Evolutionary conservation across 169 alveolate genomes (phyloP), one percentile per base, ranked within the genome.

Genomic region (Plasmodium coatneyi): DNA sequence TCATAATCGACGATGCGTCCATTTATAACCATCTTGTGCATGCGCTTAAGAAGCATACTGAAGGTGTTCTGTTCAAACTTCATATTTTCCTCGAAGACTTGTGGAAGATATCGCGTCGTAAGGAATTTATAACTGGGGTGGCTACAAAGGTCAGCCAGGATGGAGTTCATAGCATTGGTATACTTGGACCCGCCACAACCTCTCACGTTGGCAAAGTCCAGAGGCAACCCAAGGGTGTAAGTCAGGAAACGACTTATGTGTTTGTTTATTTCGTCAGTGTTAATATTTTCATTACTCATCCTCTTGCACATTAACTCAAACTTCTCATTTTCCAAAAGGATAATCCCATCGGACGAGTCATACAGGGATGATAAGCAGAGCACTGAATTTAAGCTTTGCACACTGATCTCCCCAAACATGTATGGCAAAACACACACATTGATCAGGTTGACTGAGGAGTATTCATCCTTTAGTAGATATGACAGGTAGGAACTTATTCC

Each of bases 401-500:
- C 95, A 25, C 96, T 93, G 22, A 66, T 80, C 30, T 95, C 96
- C 14, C 96, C 96, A 84, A 92, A 87, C 71, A 78, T 84, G 28
- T 92, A 95, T 1, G 96, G 96, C 25, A 92, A 80, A 12, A 95
- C 79, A 32, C 95, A 94, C 3, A 92, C 80, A 66, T 92, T 83
- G 28, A 95, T 34, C 32, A 92, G 74, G 32, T 66, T 84, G 3
- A 49, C 54, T 60, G 92, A 92, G 9, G 95, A 93, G 74, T 71
- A 92, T 80, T 95, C 94, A 41, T 95, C 96, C 30, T 94, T 86
- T n/a, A 95, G 70, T 1, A 95, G 19, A 19, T 80, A 86, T 0
- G 95, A 83, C 2, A 95, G 83, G 43, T 89, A 92, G 9, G 96
- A 79, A 56, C 96, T 95, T 2, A 90, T 71, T 16, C 96, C 96